phyloP scores from a whole-genome alignment of 73 alveolate species.

The Uronychia setigera region DNA sequence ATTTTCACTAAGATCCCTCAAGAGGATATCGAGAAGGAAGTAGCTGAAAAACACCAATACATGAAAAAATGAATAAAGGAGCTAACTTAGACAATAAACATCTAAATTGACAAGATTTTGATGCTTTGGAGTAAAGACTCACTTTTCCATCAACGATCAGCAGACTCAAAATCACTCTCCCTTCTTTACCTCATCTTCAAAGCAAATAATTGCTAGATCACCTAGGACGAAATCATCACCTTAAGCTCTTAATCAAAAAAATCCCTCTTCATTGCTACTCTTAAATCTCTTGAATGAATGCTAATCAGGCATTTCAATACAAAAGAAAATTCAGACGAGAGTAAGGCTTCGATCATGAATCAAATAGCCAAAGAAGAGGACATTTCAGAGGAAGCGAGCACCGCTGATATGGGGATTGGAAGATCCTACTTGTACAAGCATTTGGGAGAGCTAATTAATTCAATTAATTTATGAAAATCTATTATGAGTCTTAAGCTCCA shows the following conservation, averaged over 20 bases:
- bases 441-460: not conserved
- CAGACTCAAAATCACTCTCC: not conserved
- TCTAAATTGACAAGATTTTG: not conserved
- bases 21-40: not conserved
- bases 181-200: not conserved
- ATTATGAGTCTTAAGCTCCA: not conserved
- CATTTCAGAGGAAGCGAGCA: slow-evolving; percentile 1
- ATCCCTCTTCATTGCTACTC: not conserved
- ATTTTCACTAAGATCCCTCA: not conserved
- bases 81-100: not conserved
- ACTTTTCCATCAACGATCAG: not conserved
- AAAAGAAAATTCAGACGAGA: not conserved
- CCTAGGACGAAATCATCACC: not conserved
- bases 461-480: too few species aligned
- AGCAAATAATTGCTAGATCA: not conserved
- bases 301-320: too few species aligned
- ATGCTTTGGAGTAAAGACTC: not conserved
- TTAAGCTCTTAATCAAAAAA: not conserved
- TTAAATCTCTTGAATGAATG: too few species aligned
- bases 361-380: not conserved
- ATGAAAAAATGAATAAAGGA: not conserved
- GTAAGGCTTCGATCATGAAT: not conserved
- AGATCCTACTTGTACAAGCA: too few species aligned
- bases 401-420: not conserved
- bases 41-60: not conserved